phyloP scores from a whole-genome alignment of 2,329 filamentous ascomycete genomes.

The Nemania serpens region DNA sequence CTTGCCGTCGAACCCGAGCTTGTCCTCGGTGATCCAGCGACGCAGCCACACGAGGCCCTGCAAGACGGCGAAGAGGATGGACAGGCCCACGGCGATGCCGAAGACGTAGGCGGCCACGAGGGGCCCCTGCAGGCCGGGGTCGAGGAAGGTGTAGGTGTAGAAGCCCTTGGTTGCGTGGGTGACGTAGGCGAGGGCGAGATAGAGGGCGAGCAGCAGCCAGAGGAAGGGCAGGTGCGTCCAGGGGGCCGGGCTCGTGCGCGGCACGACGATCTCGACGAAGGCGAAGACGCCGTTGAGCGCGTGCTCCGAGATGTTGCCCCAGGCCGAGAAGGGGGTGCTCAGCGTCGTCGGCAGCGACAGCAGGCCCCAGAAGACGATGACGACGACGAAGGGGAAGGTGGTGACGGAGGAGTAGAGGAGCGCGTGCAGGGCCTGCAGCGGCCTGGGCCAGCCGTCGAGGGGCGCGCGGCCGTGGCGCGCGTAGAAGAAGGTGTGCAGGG shows the following conservation, averaged over 20 bases:
- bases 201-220: conserved; percentile 71
- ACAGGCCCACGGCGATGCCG: conserved; percentile 50
- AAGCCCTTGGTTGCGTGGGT: conserved; percentile 71
- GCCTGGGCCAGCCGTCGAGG: conserved; percentile 62
- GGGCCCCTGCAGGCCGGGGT: conserved; percentile 57
- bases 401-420: conserved; percentile 67
- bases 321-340: conserved; percentile 55
- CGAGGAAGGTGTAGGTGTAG: conserved; percentile 80
- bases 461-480: conserved; percentile 57
- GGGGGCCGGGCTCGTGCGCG: conserved; percentile 62
- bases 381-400: conserved; percentile 70
- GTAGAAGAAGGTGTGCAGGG: conserved; percentile 73
- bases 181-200: conserved; percentile 75
- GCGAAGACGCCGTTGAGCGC: conserved; percentile 74
- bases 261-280: conserved; percentile 73
- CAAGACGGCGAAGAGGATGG: conserved; percentile 50
- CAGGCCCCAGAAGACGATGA: conserved; percentile 71
- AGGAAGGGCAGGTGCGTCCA: conserved; percentile 71
- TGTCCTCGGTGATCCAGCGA: conserved; percentile 43
- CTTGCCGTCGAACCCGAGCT: conserved; percentile 34
- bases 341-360: conserved; percentile 71
- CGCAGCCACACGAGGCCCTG: conserved; percentile 49
- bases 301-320: conserved; percentile 75
- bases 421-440: conserved; percentile 67
- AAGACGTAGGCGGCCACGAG: conserved; percentile 66